Conservation (phyloP, 257 asterid genomes). For the Solanum lycopersicoides region DNA sequence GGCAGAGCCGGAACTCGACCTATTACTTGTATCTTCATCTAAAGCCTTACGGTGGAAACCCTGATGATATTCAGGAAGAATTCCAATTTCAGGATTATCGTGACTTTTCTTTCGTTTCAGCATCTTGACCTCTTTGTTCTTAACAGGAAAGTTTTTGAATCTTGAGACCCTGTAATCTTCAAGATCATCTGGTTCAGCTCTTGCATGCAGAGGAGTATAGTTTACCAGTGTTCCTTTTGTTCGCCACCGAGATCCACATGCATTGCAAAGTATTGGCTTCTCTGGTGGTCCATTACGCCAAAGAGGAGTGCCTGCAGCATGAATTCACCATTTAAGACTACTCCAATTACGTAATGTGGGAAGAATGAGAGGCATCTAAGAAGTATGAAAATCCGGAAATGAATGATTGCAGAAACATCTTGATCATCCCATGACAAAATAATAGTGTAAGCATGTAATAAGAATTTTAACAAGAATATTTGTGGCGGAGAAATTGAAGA, state of each 20-base stretch:
- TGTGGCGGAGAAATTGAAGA: background rate
- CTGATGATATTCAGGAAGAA: conserved; percentile 42
- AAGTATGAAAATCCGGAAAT: background rate
- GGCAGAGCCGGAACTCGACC: conserved; percentile 98
- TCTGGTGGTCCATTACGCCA: conserved; percentile 99
- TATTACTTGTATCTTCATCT: conserved; percentile 83
- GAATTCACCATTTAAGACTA: conserved; percentile 7
- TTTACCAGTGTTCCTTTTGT: conserved; percentile 88
- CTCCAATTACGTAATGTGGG: background rate
- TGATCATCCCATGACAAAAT: background rate
- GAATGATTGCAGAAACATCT: background rate
- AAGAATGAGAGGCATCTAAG: background rate
- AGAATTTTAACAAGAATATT: background rate
- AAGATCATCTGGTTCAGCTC: conserved; percentile 70
- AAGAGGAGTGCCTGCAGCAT: conserved; percentile 78
- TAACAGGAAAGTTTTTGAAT: conserved; percentile 40
- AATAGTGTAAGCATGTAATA: background rate
- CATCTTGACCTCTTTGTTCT: conserved; percentile 53
- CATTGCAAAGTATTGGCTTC: conserved; percentile 97
- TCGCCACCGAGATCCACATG: conserved; percentile 99
- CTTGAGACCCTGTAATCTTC: conserved; percentile 57
- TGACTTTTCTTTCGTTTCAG: conserved; percentile 54
- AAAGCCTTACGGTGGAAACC: conserved; percentile 33
- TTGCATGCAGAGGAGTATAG: conserved; percentile 89
- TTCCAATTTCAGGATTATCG: conserved; percentile 38